phyloP scores from a whole-genome alignment of 495 filamentous ascomycete species.

The Aspergillus saccharolyticus region DNA sequence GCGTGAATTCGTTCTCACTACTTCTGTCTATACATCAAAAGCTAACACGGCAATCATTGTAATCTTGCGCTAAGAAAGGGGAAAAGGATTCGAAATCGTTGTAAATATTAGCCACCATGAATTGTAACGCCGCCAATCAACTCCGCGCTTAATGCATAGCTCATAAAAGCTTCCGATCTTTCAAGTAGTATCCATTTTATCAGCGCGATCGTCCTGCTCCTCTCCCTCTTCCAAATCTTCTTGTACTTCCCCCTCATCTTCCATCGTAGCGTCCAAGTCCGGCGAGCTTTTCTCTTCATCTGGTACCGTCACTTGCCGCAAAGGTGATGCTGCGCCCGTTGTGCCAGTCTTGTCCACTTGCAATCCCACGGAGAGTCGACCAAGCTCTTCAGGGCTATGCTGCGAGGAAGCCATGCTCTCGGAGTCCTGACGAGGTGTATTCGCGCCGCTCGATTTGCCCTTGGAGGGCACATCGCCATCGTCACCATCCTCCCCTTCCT shows the following conservation, averaged over 20 bases:
- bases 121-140: constrained; percentile 29
- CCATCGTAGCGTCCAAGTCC: constrained; percentile 49
- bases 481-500: constrained; percentile 65
- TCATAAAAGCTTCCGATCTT: constrained; percentile 5
- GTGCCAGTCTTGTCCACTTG: constrained; percentile 31
- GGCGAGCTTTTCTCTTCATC: constrained; percentile 28
- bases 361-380: constrained; percentile 30
- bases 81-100: constrained; percentile 20
- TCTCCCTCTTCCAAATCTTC: constrained; percentile 47
- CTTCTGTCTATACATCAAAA: background rate
- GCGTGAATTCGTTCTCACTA: constrained; percentile 20
- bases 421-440: constrained; percentile 63
- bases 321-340: constrained; percentile 34
- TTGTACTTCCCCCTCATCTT: constrained; percentile 61
- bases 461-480: constrained; percentile 57
- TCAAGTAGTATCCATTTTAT: constrained; percentile 68
- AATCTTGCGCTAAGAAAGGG: background rate
- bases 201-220: constrained; percentile 47
- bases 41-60: background rate
- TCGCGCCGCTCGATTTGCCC: constrained; percentile 48
- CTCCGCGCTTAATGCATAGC: constrained; percentile 30
- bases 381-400: constrained; percentile 40
- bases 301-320: constrained; percentile 34
- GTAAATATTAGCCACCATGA: constrained; percentile 16
- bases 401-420: constrained; percentile 45